Percentiles rank a stretch among this genome's conserved stretches.
phyloP scores from a whole-genome alignment of 208 protist species.

The Tritrichomonas musculus region DNA sequence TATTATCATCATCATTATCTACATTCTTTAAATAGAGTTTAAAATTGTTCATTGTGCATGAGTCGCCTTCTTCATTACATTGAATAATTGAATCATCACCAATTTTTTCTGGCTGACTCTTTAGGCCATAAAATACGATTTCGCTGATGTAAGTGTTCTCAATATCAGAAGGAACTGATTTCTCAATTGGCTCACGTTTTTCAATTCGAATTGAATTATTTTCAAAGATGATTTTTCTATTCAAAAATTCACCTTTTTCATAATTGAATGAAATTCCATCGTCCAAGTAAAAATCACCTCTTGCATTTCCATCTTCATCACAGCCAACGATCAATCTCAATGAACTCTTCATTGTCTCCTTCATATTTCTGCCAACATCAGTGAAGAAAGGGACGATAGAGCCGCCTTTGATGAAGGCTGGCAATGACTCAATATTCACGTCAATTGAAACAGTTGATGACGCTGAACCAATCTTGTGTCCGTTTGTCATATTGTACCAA shows the following conservation, averaged over 20 bases:
- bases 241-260: background rate
- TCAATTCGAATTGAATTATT: too few relatives aligned
- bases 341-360: conserved; percentile 59
- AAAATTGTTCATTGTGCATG: too few relatives aligned
- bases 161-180: too few relatives aligned
- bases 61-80: too few relatives aligned
- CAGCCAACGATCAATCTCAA: conserved; percentile 51
- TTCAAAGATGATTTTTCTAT: too few relatives aligned
- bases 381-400: conserved; percentile 75
- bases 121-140: too few relatives aligned
- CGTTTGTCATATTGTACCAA: conserved; percentile 30
- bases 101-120: too few relatives aligned
- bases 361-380: conserved; percentile 67
- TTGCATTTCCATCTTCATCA: conserved; percentile 21
- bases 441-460: background rate
- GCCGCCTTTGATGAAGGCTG: conserved; percentile 77
- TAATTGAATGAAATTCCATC: conserved; percentile 38
- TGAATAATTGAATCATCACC: too few relatives aligned
- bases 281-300: conserved; percentile 41
- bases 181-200: too few relatives aligned
- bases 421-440: conserved; percentile 34
- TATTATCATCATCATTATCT: too few relatives aligned
- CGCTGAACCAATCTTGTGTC: background rate
- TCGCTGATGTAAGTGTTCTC: too few relatives aligned
- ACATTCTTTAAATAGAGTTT: too few relatives aligned